Evolutionary conservation across 208 protist genomes (phyloP), one percentile per base, ranked within the genome.

Genomic region (Novymonas esmeraldas): DNA sequence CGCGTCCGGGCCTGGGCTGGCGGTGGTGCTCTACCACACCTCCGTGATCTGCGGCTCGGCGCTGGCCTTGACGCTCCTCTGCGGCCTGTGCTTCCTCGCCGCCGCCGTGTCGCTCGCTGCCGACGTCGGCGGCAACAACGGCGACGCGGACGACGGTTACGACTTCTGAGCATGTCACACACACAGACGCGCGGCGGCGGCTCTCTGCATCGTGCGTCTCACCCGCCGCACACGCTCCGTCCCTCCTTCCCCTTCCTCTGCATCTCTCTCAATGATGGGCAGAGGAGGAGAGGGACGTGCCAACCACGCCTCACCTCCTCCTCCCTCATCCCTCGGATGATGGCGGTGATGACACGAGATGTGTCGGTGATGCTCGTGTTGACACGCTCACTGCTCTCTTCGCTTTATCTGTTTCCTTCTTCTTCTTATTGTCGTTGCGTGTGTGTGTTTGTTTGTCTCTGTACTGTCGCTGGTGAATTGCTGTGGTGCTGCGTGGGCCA

Each of bases 11-110:
- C 90, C 90, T 14, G 75, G 78, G 16, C 31, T 90, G 18, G 75
- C 75, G 1, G 28, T 85, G 51, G 78, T 95, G 36, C 41, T 93
- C 36, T 90, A 85, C 64, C 82, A 90, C 77, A 82, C 73, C 22
- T 56, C 69, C 31, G 42, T 78, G 11, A 87, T 92, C 29, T 70
- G 70, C 20, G 66, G 72, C 1, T 41, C 42, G 5, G 82, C 87
- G 16, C 73, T 93, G 46, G 29, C 59, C 14, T 51, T 92, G 6
- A 86, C 81, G 31, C 45, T 92, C 3, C 49, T 77, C 60, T 60
- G 78, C 62, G 82, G 72, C 2, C 16, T 69, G 24, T 71, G 71
- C 62, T 70, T 85, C 33, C 11, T 77, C 3, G 62, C 38, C 1
- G 56, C 67, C 11, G 51, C 42, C 4, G n/a, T 58, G 45, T 29